These are phyloP conservation scores for Monosporascus sp. DNA, from an alignment of 2,329 filamentous ascomycete species.

Conservation along the genomic window DNA sequence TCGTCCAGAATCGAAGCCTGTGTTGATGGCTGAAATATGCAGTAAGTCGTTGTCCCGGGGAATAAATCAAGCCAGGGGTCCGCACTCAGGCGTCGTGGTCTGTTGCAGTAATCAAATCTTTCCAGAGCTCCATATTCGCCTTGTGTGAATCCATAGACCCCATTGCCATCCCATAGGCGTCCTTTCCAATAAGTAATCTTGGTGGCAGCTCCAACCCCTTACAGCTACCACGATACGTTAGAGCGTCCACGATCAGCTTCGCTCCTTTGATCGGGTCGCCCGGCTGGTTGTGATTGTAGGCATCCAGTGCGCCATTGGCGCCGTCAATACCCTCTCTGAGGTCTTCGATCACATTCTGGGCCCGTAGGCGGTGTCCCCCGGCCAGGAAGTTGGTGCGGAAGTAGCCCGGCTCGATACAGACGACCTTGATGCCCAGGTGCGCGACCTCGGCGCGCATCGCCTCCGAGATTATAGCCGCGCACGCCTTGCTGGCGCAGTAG, in stretches of 20 bases:
- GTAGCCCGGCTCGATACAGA: conserved; percentile 44
- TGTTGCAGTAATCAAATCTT: background rate
- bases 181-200: conserved; percentile 3
- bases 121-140: conserved; percentile 1
- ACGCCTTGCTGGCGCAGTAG: conserved; percentile 42
- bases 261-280: conserved; percentile 36
- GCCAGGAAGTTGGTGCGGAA: conserved; percentile 45
- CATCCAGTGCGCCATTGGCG: conserved; percentile 14
- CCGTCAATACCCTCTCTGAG: conserved; percentile 3
- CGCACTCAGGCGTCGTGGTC: background rate
- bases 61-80: too few relatives aligned
- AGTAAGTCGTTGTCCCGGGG: too few relatives aligned
- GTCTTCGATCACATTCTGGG: conserved; percentile 17
- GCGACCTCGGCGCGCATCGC: conserved; percentile 37
- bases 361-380: conserved; percentile 25
- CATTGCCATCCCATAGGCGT: conserved; percentile 3
- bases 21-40: too few relatives aligned
- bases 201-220: background rate
- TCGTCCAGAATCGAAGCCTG: too few relatives aligned
- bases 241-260: conserved; percentile 32
- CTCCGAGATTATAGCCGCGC: conserved; percentile 38
- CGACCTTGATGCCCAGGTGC: conserved; percentile 38
- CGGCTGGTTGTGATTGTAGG: conserved; percentile 28
- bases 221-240: conserved; percentile 24
- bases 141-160: background rate